These are phyloP conservation scores for Daedaleopsis sinensis DNA, from an alignment of 768 basidiomycete genomes.

Conservation along the genomic window DNA sequence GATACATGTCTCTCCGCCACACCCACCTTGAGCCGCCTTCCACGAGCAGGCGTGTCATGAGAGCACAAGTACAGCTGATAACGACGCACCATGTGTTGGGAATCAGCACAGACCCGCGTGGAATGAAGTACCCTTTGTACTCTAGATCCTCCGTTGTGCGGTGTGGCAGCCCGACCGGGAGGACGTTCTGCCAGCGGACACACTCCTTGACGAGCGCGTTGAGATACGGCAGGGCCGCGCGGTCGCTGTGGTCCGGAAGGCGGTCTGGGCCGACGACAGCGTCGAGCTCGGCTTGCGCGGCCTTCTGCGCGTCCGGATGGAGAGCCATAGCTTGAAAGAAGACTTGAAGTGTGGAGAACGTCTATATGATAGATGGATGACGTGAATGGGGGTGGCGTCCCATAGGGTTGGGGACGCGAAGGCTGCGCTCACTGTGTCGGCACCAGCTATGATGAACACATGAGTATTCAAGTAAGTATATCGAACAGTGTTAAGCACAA, in stretches of 20 bases:
- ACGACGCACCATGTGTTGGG: conserved; percentile 14
- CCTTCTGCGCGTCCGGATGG: conserved; percentile 16
- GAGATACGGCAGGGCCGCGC: conserved; percentile 16
- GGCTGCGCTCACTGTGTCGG: background rate
- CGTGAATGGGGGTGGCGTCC: background rate
- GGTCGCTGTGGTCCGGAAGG: conserved; percentile 17
- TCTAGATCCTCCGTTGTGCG: conserved; percentile 40
- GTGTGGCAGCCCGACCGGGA: conserved; percentile 30
- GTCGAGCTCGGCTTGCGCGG: conserved; percentile 21
- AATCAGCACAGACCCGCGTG: conserved; percentile 28
- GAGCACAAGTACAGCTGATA: background rate
- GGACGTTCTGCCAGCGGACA: conserved; percentile 12
- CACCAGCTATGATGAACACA: background rate
- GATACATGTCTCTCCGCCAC: background rate
- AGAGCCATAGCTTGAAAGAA: conserved; percentile 18
- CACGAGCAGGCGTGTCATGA: too few relatives aligned
- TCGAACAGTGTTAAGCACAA: background rate
- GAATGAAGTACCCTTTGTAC: conserved; percentile 42
- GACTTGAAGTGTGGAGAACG: conserved; percentile 10
- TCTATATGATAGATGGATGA: background rate
- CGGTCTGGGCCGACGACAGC: conserved; percentile 15
- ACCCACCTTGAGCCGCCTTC: too few relatives aligned
- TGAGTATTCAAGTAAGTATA: background rate
- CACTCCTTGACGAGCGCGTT: conserved; percentile 19
- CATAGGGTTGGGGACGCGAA: background rate